Evolutionary conservation across 306 rosid genomes (phyloP), one percentile per base, ranked within the genome.

Genomic region (Purshia tridentata): DNA sequence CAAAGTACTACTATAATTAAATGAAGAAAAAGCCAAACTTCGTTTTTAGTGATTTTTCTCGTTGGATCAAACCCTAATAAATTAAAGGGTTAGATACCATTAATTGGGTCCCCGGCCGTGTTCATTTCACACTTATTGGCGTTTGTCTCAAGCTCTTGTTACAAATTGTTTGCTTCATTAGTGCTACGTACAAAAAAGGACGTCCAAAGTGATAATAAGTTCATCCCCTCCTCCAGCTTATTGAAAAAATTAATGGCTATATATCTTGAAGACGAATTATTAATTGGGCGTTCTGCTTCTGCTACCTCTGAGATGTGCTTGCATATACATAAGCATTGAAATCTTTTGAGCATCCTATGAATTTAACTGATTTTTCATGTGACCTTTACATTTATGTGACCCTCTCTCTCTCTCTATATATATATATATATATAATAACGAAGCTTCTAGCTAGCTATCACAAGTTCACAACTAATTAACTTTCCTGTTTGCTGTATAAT

Each of bases 1-100:
- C 35, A 29, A 29, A 29, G 2, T 29, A 29, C 35, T 29, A 29
- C 35, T 29, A 29, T 16, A 37, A 45, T 44, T 18, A 22, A 51
- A n/a, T n/a, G 16, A 52, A 62, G 66, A 53, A 55, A 64, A 70
- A 11, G 67, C 68, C 72, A 77, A 53, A 16, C 11, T 45, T 11
- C 39, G 8, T 15, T 29, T 9, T 44, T 63, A 16, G 35, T 6
- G 2, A 2, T 40, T 44, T 62, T 62, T 60, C 41, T 54, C 20
- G 53, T 20, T 55, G 54, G n/a, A 55, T 70, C 65, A 70, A 16
- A 5, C 10, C 35, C 2, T 20, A 56, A 42, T 22, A 42, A 42
- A 48, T 23, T 16, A 42, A 15, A 69, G 62, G 73, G 57, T 39
- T 52, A 37, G 61, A 40, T 11, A 41, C 4, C 3, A 8, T 16